Conservation (phyloP, 768 basidiomycete species). For the Boletus rubroflammeus region DNA sequence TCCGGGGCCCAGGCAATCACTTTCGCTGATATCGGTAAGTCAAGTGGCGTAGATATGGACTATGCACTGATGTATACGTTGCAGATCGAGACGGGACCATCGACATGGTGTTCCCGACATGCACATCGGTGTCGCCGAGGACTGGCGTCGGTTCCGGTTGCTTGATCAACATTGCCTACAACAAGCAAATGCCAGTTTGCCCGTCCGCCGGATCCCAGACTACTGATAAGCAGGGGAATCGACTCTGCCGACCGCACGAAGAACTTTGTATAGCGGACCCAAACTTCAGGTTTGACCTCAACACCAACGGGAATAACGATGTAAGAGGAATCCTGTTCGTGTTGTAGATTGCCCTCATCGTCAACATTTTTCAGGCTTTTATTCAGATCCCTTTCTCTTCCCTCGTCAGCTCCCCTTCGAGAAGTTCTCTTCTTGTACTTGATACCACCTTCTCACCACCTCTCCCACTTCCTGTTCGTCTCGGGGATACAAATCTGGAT, state of each 20-base stretch:
- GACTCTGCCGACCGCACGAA: conserved; percentile 69
- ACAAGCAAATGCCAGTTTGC: conserved; percentile 85
- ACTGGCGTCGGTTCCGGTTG: conserved; percentile 77
- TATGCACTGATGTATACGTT: conserved; percentile 6
- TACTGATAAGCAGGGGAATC: conserved; percentile 44
- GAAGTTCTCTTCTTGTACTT: conserved; percentile 61
- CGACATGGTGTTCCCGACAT: conserved; percentile 90
- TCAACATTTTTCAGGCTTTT: conserved; percentile 47
- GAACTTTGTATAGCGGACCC: conserved; percentile 81
- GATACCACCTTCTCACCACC: conserved; percentile 64
- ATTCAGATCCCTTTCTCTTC: conserved; percentile 60
- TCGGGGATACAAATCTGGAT: conserved; percentile 90
- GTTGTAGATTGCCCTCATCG: background rate
- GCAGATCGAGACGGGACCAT: conserved; percentile 94
- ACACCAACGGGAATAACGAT: conserved; percentile 44
- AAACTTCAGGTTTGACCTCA: conserved; percentile 73
- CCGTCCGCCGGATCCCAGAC: conserved; percentile 48
- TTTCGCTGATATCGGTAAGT: conserved; percentile 86
- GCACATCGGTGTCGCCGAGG: conserved; percentile 60
- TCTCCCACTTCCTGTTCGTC: conserved; percentile 71
- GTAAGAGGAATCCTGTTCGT: conserved; percentile 32
- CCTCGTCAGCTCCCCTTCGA: conserved; percentile 46
- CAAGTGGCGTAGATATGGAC: background rate
- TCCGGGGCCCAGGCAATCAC: conserved; percentile 71
- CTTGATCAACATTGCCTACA: conserved; percentile 88